These are phyloP conservation scores for Fusarium brevicatenulatum DNA, from an alignment of 2,329 filamentous ascomycete species.

Conservation along the genomic window DNA sequence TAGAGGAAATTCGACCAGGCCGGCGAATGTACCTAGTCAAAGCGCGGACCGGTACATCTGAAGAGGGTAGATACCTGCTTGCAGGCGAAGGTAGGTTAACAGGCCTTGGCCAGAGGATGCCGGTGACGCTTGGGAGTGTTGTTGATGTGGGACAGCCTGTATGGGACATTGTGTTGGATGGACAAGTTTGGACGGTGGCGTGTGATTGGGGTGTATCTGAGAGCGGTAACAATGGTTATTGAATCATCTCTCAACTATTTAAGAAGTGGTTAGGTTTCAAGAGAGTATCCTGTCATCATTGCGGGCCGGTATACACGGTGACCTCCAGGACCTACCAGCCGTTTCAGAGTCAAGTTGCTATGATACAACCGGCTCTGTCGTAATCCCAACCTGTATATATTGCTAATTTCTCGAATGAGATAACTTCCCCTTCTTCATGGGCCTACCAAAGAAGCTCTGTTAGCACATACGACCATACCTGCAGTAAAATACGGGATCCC, in stretches of 20 bases:
- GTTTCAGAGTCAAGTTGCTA: neutral
- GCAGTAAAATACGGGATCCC: slow-evolving; percentile 32
- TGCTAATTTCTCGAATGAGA: neutral
- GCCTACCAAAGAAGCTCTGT: neutral
- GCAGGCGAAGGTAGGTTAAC: slow-evolving; percentile 53
- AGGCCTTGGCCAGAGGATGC: slow-evolving; percentile 47
- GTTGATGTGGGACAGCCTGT: slow-evolving; percentile 50
- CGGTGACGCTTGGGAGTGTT: slow-evolving; percentile 45
- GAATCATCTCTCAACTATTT: neutral
- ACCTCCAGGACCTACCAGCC: no score
- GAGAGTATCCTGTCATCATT: neutral
- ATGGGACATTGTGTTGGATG: slow-evolving; percentile 52
- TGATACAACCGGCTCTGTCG: neutral
- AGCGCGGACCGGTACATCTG: slow-evolving; percentile 18
- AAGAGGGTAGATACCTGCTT: slow-evolving; percentile 45
- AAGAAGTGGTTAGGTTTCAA: neutral
- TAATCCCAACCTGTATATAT: neutral
- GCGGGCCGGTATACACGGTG: neutral
- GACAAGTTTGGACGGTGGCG: slow-evolving; percentile 50
- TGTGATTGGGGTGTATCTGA: slow-evolving; percentile 51
- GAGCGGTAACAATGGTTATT: neutral
- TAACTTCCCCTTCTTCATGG: neutral
- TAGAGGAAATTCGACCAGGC: slow-evolving; percentile 48
- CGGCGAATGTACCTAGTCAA: slow-evolving; percentile 50
- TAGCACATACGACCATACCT: slow-evolving; percentile 29